A percentile compares a stretch with the other conserved stretches of the same genome.
phyloP scores from a whole-genome alignment of 371 early-diverging fungal species.

The Rhizopus microsporus region DNA sequence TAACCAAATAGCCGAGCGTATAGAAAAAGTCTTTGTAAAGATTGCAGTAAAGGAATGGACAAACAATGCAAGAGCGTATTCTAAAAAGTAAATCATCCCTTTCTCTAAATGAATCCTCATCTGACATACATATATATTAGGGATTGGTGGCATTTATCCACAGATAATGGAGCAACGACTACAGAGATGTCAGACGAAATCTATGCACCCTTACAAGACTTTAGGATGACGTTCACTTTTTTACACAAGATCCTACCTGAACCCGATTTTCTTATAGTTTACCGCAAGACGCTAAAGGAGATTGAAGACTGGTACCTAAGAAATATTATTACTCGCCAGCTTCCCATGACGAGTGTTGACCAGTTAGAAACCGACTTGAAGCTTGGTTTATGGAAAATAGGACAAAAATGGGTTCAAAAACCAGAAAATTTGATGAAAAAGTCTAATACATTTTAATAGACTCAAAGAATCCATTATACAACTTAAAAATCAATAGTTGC shows the following conservation, averaged over 20 bases:
- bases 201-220: constrained; percentile 54
- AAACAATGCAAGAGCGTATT: constrained; percentile 56
- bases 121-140: constrained; percentile 5
- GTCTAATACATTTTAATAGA: constrained; percentile 30
- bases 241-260: constrained; percentile 50
- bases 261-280: constrained; percentile 45
- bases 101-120: not conserved
- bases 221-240: constrained; percentile 50
- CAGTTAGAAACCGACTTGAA: constrained; percentile 61
- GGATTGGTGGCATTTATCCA: constrained; percentile 36
- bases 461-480: constrained; percentile 45
- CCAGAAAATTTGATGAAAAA: constrained; percentile 58
- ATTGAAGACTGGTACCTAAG: constrained; percentile 69
- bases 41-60: constrained; percentile 64
- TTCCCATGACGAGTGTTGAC: constrained; percentile 52
- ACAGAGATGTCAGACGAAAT: constrained; percentile 64
- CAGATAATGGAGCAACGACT: constrained; percentile 4
- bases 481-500: constrained; percentile 7
- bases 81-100: constrained; percentile 49
- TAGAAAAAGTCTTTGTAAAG: constrained; percentile 55
- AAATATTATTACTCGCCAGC: constrained; percentile 57
- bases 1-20: constrained; percentile 41
- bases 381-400: constrained; percentile 59
- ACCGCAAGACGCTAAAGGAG: constrained; percentile 47
- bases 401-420: constrained; percentile 50